Conservation (phyloP, 2,329 filamentous ascomycete species). For the Xylaria sp. region DNA sequence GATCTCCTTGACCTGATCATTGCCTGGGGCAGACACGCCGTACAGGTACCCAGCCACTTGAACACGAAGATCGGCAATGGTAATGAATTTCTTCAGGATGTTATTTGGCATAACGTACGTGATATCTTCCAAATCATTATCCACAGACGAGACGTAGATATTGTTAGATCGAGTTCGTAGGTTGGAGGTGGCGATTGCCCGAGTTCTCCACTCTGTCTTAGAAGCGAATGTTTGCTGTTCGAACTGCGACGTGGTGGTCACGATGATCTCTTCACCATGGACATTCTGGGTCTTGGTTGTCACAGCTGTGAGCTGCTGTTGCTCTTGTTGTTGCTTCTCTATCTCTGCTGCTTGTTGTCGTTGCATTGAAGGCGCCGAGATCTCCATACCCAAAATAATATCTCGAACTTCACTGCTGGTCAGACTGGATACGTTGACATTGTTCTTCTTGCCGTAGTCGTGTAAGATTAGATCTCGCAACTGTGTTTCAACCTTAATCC, state of each 20-base stretch:
- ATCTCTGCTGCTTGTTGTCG: constrained; percentile 98
- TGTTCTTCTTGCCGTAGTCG: constrained; percentile 99
- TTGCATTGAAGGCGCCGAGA: constrained; percentile 96
- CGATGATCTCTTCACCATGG: constrained; percentile 96
- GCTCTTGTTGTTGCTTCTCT: constrained; percentile 98
- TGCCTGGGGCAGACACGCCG: constrained; percentile 90
- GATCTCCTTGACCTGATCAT: constrained; percentile 96
- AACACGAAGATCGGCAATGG: constrained; percentile 93
- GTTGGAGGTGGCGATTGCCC: constrained; percentile 96
- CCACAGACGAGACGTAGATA: constrained; percentile 97
- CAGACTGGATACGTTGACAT: constrained; percentile 96
- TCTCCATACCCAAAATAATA: constrained; percentile 99
- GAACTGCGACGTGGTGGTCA: constrained; percentile 97
- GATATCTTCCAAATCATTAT: constrained; percentile 88
- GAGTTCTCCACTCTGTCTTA: constrained; percentile 98
- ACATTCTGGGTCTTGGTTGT: constrained; percentile 99
- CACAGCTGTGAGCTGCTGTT: constrained; percentile 94
- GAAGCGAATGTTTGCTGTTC: constrained; percentile 98
- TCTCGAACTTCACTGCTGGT: constrained; percentile 97
- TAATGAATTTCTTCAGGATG: constrained; percentile 97
- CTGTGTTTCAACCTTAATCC: constrained; percentile 99
- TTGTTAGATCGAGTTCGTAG: constrained; percentile 94
- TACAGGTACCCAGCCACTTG: constrained; percentile 98
- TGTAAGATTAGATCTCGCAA: constrained; percentile 95
- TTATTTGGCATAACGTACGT: constrained; percentile 99